phyloP scores from a whole-genome alignment of 108 stramenopile species.

The Ochromonas danica region DNA sequence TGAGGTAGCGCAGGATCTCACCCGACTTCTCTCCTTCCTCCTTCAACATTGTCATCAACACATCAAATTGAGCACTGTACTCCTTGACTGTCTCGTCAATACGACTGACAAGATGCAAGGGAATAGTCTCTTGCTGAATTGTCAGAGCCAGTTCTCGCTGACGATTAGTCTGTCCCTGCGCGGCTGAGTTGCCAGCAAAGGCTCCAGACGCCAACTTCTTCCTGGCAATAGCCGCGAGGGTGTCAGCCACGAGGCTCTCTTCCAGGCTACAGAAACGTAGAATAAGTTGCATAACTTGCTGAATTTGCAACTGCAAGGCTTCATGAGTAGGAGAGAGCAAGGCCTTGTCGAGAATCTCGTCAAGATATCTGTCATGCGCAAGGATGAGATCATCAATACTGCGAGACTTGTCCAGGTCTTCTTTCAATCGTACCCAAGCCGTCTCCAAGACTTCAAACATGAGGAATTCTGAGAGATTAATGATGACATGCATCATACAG shows the following conservation, averaged over 20 bases:
- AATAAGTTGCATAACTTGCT: neutral
- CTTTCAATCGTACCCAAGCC: slow-evolving; percentile 74
- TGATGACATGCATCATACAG: slow-evolving; percentile 90
- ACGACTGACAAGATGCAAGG: slow-evolving; percentile 18
- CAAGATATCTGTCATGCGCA: slow-evolving; percentile 83
- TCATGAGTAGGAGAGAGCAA: slow-evolving; percentile 57
- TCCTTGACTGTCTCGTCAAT: slow-evolving; percentile 42
- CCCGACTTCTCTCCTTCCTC: slow-evolving; percentile 28
- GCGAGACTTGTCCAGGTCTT: slow-evolving; percentile 63
- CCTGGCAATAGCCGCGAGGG: too few species aligned
- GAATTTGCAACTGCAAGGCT: slow-evolving; percentile 49
- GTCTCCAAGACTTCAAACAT: slow-evolving; percentile 98
- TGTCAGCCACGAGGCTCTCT: slow-evolving; percentile 56
- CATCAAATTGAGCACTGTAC: slow-evolving; percentile 8
- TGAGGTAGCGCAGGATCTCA: slow-evolving; percentile 56
- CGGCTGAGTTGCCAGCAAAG: too few species aligned
- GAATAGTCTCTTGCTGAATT: neutral
- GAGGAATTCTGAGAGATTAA: slow-evolving; percentile 87
- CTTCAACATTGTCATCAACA: slow-evolving; percentile 12
- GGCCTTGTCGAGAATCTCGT: slow-evolving; percentile 70
- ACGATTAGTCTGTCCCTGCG: too few species aligned
- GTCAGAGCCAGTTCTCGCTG: neutral
- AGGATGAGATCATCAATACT: slow-evolving; percentile 82
- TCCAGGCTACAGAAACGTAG: slow-evolving; percentile 37
- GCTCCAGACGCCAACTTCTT: too few species aligned